Conservation (phyloP, 2,329 filamentous ascomycete species). For the Penicillium sp. region DNA sequence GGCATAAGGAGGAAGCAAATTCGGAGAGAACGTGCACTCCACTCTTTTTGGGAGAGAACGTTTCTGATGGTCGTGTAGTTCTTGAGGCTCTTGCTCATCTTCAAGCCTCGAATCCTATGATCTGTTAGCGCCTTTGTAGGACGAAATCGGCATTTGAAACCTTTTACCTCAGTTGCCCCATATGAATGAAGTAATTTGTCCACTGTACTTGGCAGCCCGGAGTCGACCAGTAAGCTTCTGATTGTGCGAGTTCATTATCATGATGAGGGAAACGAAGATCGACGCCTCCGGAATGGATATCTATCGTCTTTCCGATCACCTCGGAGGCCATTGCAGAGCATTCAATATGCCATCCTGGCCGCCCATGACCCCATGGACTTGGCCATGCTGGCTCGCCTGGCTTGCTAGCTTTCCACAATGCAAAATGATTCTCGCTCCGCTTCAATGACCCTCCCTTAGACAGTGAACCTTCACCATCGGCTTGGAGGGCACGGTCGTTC, state of each 20-base stretch:
- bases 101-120: conserved; percentile 85
- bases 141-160: too few relatives aligned
- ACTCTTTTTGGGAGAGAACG: conserved; percentile 62
- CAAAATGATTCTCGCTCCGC: conserved; percentile 75
- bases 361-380: conserved; percentile 77
- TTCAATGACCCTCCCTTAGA: conserved; percentile 61
- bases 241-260: conserved; percentile 87
- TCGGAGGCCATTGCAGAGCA: conserved; percentile 94
- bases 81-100: conserved; percentile 94
- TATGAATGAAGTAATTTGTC: conserved; percentile 95
- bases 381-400: conserved; percentile 86
- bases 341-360: conserved; percentile 95
- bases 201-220: conserved; percentile 66
- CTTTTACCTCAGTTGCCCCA: conserved; percentile 84
- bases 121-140: too few relatives aligned
- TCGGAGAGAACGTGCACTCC: conserved; percentile 71
- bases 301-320: conserved; percentile 75
- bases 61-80: conserved; percentile 93
- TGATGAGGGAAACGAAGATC: conserved; percentile 89
- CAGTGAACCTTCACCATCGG: conserved; percentile 83
- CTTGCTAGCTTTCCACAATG: conserved; percentile 88
- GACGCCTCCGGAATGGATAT: conserved; percentile 88
- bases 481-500: conserved; percentile 59
- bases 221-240: conserved; percentile 67
- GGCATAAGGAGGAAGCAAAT: conserved; percentile 80